Conservation (phyloP, 805 yeast genomes). For the Teunomyces tritomae region DNA sequence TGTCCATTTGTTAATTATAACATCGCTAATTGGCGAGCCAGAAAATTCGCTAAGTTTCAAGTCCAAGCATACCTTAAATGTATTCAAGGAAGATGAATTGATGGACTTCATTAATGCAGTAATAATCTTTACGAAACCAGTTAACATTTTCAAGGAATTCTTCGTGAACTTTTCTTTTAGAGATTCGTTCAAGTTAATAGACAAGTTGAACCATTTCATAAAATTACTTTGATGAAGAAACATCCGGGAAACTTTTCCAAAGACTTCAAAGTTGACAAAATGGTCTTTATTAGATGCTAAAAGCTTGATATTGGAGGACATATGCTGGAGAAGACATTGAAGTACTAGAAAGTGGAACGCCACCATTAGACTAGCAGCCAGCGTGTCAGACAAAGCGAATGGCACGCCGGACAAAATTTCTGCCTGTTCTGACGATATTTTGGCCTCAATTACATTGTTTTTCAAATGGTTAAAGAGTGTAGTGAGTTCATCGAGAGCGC, state of each 20-base stretch:
- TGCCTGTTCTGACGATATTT: background rate
- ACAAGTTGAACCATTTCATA: conserved; percentile 19
- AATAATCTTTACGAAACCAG: conserved; percentile 24
- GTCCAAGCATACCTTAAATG: conserved; percentile 5
- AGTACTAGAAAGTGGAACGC: conserved; percentile 29
- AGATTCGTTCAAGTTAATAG: conserved; percentile 6
- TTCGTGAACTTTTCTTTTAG: conserved; percentile 15
- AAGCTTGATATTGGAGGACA: conserved; percentile 16
- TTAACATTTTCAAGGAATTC: conserved; percentile 22
- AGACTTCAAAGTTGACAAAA: conserved; percentile 7
- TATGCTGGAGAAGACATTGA: conserved; percentile 24
- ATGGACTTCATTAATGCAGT: conserved; percentile 10
- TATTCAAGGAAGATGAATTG: background rate
- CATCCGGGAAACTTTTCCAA: conserved; percentile 14
- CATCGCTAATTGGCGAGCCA: background rate
- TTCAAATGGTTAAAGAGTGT: conserved; percentile 9
- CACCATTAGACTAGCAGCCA: conserved; percentile 12
- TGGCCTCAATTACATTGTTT: conserved; percentile 8
- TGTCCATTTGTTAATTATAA: background rate
- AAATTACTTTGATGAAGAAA: conserved; percentile 19
- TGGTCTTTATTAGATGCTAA: conserved; percentile 10
- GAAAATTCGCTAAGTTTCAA: conserved; percentile 7
- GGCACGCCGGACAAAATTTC: conserved; percentile 10
- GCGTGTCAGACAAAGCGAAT: conserved; percentile 2
- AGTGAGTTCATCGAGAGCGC: conserved; percentile 11